Percentiles rank a stretch among this genome's conserved stretches.
Evolutionary conservation across 2,329 filamentous ascomycete genomes (phyloP).

Genomic region (Ceratocystiopsis minuta): DNA sequence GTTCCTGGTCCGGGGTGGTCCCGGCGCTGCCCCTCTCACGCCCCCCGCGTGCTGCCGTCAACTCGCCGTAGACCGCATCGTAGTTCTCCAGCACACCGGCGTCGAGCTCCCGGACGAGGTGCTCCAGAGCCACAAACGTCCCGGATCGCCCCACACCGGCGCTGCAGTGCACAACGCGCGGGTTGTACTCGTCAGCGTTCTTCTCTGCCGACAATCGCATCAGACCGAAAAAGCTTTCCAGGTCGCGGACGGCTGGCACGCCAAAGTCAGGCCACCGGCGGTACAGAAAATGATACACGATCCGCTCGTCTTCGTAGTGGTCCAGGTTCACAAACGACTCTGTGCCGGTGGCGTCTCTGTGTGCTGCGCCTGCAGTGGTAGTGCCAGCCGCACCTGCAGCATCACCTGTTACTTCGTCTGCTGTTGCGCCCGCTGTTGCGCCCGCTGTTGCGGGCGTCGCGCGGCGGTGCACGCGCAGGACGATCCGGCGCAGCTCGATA

Average conservation of each 20-base stretch:
- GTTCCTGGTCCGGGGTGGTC: neutral
- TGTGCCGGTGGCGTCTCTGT: no score
- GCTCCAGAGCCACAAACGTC: constrained; percentile 92
- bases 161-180: constrained; percentile 72
- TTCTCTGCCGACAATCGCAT: constrained; percentile 48
- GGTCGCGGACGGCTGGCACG: constrained; percentile 52
- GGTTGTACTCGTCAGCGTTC: constrained; percentile 39
- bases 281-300: constrained; percentile 73
- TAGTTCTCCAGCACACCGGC: constrained; percentile 45
- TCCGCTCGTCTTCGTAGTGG: constrained; percentile 32
- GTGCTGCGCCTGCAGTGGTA: no score
- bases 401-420: no score
- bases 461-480: constrained; percentile 26
- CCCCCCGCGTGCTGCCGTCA: neutral
- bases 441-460: neutral
- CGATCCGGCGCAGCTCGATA: constrained; percentile 59
- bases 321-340: constrained; percentile 7
- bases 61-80: constrained; percentile 12
- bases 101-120: constrained; percentile 66
- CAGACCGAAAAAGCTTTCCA: constrained; percentile 49
- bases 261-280: constrained; percentile 81
- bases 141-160: constrained; percentile 88
- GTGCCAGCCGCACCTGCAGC: no score
- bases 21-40: neutral
- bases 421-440: no score